phyloP scores from a whole-genome alignment of 192 early-diverging fungal genomes.

The Ramicandelaber brevisporus region DNA sequence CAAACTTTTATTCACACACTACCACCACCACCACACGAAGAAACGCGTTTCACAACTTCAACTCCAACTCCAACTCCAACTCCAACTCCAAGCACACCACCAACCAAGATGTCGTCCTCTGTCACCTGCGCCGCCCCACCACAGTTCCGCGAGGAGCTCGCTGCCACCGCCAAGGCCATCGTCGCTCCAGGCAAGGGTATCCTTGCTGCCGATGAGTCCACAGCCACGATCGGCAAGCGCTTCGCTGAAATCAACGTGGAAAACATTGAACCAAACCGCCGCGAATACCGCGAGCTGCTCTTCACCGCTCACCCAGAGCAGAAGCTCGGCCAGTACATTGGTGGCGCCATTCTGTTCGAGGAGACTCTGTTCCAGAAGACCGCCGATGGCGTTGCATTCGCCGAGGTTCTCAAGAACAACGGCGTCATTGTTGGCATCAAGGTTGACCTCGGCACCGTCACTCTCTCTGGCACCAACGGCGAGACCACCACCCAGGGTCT shows the following conservation, averaged over 20 bases:
- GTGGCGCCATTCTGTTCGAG: slow-evolving; percentile 17
- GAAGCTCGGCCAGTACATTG: slow-evolving; percentile 11
- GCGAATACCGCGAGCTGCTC: slow-evolving; percentile 17
- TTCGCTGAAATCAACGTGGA: slow-evolving; percentile 13
- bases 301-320: slow-evolving; percentile 5
- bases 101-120: too few species aligned
- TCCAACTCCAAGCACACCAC: too few species aligned
- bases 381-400: slow-evolving; percentile 10
- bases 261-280: slow-evolving; percentile 18
- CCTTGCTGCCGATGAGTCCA: slow-evolving; percentile 20
- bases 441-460: slow-evolving; percentile 16
- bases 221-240: slow-evolving; percentile 18
- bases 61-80: too few species aligned
- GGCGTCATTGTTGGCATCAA: slow-evolving; percentile 18
- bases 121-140: too few species aligned
- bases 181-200: slow-evolving; percentile 18
- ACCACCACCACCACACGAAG: too few species aligned
- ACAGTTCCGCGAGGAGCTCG: too few species aligned
- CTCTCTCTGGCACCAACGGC: slow-evolving; percentile 12
- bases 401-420: slow-evolving; percentile 9
- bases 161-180: slow-evolving; percentile 12
- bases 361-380: slow-evolving; percentile 17
- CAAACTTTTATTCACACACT: too few species aligned
- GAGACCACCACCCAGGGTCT: slow-evolving; percentile 18
- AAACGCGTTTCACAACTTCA: too few species aligned